Evolutionary conservation across 257 asterid genomes (phyloP), one percentile per base, ranked within the genome.

Genomic region (Mentha longifolia): DNA sequence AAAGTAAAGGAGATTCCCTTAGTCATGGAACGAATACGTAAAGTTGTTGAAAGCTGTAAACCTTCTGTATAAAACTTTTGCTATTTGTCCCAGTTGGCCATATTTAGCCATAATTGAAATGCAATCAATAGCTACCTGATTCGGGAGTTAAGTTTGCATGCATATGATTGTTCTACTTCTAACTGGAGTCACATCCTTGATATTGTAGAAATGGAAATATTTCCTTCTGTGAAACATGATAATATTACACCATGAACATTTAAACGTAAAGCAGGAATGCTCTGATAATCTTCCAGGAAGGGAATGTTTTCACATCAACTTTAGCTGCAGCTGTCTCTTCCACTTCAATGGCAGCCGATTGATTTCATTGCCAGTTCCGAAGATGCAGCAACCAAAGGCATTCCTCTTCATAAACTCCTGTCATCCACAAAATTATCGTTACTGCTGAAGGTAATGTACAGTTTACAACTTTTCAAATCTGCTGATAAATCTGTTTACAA

Each of bases 21-120:
- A 43, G 87, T 94, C 61, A 72, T 88, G 65, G 87, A 86, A 77
- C 83, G 99, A 55, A 85, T 91, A 35, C 85, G 78, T 49, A 80
- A 69, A 78, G 88, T 91, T 55, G 83, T 88, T 74, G 97, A 86
- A 83, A 83, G 83, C 68, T 84, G 93, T 86, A 85, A 85, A 68
- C 81, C 87, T 84, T 78, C 87, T 37, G 84, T 86, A 76, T 89
- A 79, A 67, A 79, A 71, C 52, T 52, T 68, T n/a, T 74, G 65
- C 67, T 67, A 61, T 74, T 71, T 66, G 39, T 25, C 65, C 71
- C 62, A 68, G 49, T 52, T 77, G 49, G 82, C 73, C 74, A 61
- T 73, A 70, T 77, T 74, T 77, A 31, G 73, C 56, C 79, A 61
- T 73, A 73, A 65, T 67, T 73, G 35, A 68, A 42, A 56, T 77